These are phyloP conservation scores for Plectosphaerella plurivora DNA, from an alignment of 2,329 filamentous ascomycete genomes.

Conservation along the genomic window DNA sequence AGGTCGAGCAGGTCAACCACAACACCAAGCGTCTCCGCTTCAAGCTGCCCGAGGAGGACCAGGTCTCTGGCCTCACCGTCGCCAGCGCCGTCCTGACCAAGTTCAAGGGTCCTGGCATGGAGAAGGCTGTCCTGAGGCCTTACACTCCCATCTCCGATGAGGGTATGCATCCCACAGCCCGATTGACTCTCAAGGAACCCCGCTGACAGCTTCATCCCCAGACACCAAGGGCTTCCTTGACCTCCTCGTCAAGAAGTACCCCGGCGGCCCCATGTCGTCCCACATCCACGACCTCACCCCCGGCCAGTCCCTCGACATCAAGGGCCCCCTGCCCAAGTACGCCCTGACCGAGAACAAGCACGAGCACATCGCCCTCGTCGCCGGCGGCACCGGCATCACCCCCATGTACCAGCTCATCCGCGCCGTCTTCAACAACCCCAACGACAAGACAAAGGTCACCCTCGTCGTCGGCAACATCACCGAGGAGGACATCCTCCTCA, in stretches of 20 bases:
- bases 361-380: conserved; percentile 78
- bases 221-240: conserved; percentile 77
- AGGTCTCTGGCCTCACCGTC: conserved; percentile 76
- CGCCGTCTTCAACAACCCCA: conserved; percentile 91
- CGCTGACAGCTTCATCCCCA: conserved; percentile 24
- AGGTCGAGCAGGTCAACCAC: conserved; percentile 78
- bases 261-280: conserved; percentile 83
- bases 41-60: conserved; percentile 76
- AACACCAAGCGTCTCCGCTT: conserved; percentile 95
- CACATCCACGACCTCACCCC: conserved; percentile 81
- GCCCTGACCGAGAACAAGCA: conserved; percentile 89
- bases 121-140: conserved; percentile 84
- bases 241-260: conserved; percentile 88
- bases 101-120: conserved; percentile 75
- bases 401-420: conserved; percentile 96
- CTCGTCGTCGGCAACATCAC: conserved; percentile 87
- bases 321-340: conserved; percentile 95
- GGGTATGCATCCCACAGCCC: conserved; percentile 39
- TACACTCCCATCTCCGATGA: conserved; percentile 93
- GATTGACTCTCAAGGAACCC: neutral
- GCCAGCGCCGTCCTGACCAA: conserved; percentile 90
- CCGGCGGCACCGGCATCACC: conserved; percentile 95
- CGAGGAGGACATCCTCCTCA: conserved; percentile 89
- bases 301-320: conserved; percentile 82
- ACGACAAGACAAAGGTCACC: conserved; percentile 96